Evolutionary conservation across 1,284 basidiomycete species (phyloP), one percentile per base, ranked within the genome.

Genomic region (Anthracocystis panici-leucophaei): DNA sequence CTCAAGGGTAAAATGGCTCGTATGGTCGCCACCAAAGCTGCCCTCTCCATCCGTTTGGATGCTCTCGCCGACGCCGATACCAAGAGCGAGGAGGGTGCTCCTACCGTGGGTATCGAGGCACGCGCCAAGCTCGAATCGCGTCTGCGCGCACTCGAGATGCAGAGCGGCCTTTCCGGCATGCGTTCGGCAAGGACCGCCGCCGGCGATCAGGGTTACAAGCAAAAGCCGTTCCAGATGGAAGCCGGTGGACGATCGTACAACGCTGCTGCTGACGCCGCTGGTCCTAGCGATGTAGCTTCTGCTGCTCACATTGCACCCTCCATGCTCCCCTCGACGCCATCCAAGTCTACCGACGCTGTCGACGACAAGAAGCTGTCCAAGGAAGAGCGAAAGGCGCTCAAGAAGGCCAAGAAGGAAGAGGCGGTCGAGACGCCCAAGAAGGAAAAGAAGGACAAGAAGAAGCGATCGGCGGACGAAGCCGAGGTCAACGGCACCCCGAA

Each of bases 1-100:
- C 90, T 97, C 76, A 99, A 99, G 89, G 97, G 96, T 83, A 99
- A 99, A 88, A 98, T 99, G 96, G 97, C 97, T 14, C 92, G 97
- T 80, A 99, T 99, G 96, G 94, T 98, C 31, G 95, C 96, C 41
- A 98, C 96, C 69, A 83, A 83, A 88, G 92, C 96, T 5, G 93
- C 96, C 0, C 90, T 99, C 11, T 97, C 95, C 5, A 94, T 96
- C 82, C 94, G 96, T 86, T 92, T 98, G 46, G 96, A 99, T 81
- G 96, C 96, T 7, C 91, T 99, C 46, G 92, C 95, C 27, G 95
- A 97, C 77, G 89, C 91, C 25, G 94, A 97, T 71, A 92, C 91
- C 82, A 97, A 97, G 87, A 93, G 93, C 1, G 92, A 92, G 66
- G 87, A 88, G 11, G 92, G 93, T 18, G 91, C 93, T 0, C 75